A percentile compares a stretch with the other conserved stretches of the same genome.
phyloP scores from a whole-genome alignment of 2,329 filamentous ascomycete genomes.

The Diaporthe batatas region DNA sequence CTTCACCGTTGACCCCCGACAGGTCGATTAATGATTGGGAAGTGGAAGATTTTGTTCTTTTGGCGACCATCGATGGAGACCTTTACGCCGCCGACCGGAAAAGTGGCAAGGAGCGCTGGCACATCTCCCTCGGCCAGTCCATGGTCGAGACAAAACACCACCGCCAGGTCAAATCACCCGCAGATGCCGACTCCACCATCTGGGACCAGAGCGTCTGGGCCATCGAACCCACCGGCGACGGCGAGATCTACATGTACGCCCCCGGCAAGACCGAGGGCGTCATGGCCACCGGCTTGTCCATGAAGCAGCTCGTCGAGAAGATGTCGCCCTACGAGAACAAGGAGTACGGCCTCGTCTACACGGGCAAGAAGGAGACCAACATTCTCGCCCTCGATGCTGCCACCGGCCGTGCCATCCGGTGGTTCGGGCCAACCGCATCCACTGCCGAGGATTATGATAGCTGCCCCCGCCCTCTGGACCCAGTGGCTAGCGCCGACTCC shows the following conservation, averaged over 20 bases:
- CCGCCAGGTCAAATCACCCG: conserved; percentile 74
- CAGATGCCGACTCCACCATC: conserved; percentile 73
- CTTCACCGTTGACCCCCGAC: conserved; percentile 73
- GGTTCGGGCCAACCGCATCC: conserved; percentile 81
- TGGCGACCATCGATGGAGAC: conserved; percentile 99
- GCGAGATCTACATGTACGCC: conserved; percentile 87
- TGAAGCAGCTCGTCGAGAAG: conserved; percentile 90
- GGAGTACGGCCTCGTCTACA: conserved; percentile 86
- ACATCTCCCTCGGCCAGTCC: conserved; percentile 83
- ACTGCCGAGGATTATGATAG: conserved; percentile 79
- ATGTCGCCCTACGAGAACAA: conserved; percentile 81
- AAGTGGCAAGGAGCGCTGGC: conserved; percentile 88
- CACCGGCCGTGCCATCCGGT: conserved; percentile 84
- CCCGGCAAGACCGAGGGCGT: conserved; percentile 74
- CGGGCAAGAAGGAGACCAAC: conserved; percentile 89
- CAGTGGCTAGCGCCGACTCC: conserved; percentile 75
- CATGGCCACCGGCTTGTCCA: conserved; percentile 77
- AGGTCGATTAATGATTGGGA: conserved; percentile 99
- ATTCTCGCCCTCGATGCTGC: conserved; percentile 90
- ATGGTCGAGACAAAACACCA: conserved; percentile 93
- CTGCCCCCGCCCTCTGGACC: conserved; percentile 77
- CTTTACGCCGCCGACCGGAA: conserved; percentile 91
- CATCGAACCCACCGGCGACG: conserved; percentile 90
- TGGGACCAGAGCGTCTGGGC: conserved; percentile 91
- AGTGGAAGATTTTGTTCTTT: conserved; percentile 99